Conservation (phyloP, 768 basidiomycete species). For the Leccinum rimulosum region DNA sequence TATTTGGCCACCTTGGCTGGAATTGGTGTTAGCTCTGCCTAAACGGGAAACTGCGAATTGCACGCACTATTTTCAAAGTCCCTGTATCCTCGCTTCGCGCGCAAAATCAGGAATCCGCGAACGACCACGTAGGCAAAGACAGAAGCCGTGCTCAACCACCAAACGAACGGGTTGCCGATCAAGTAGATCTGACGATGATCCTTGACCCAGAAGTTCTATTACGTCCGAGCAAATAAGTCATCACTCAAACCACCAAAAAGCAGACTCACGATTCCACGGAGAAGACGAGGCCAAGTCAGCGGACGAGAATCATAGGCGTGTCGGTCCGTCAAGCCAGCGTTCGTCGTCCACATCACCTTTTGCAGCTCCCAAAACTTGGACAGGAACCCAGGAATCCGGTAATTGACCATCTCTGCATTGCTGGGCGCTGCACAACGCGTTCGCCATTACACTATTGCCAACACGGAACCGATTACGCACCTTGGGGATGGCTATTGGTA, state of each 20-base stretch:
- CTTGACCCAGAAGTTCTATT: constrained; percentile 97
- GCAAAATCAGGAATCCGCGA: constrained; percentile 78
- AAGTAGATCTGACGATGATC: constrained; percentile 95
- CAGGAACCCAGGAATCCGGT: constrained; percentile 85
- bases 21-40: background rate
- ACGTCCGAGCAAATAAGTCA: constrained; percentile 2
- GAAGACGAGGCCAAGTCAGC: constrained; percentile 83
- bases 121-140: constrained; percentile 64
- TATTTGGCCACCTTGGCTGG: constrained; percentile 89
- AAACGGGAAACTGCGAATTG: background rate
- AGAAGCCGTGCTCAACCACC: constrained; percentile 81
- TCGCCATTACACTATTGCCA: background rate
- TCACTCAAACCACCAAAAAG: background rate
- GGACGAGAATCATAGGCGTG: constrained; percentile 97
- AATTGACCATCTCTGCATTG: constrained; percentile 83
- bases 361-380: constrained; percentile 90
- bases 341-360: constrained; percentile 95
- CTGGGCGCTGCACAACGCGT: constrained; percentile 50
- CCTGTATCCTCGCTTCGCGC: constrained; percentile 85
- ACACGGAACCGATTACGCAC: constrained; percentile 45
- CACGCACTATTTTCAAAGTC: constrained; percentile 89
- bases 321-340: constrained; percentile 91
- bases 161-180: constrained; percentile 90
- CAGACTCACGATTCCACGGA: constrained; percentile 83
- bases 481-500: constrained; percentile 56